phyloP scores from a whole-genome alignment of 441 rosid genomes.

The Omphalea diandra region DNA sequence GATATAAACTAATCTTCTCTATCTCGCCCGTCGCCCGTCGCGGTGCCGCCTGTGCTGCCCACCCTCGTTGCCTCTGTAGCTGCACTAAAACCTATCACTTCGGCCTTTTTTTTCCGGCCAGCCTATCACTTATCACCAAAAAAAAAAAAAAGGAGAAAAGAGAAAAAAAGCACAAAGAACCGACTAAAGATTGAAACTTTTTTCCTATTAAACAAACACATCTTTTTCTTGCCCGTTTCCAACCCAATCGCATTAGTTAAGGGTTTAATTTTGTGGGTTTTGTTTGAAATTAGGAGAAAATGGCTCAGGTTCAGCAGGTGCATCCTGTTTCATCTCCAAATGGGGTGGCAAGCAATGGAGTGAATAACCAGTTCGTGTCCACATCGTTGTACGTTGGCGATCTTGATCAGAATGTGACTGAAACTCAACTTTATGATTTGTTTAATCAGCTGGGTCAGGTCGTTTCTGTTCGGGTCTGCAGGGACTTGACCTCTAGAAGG shows the following conservation, averaged over 20 bases:
- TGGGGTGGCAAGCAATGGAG: constrained; percentile 27
- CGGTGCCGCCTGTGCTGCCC: constrained; percentile 46
- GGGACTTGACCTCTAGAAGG: constrained; percentile 65
- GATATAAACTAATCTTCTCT: constrained; percentile 10
- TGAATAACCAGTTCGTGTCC: constrained; percentile 35
- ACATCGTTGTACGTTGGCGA: constrained; percentile 90
- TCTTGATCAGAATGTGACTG: constrained; percentile 66
- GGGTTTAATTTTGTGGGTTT: background rate
- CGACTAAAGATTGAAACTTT: background rate
- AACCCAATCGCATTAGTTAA: background rate
- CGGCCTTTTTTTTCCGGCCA: constrained; percentile 16
- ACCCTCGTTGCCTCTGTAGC: background rate
- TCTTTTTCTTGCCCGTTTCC: background rate
- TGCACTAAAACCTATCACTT: background rate
- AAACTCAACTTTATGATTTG: constrained; percentile 74
- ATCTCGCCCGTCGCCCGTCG: constrained; percentile 10
- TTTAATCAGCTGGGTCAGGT: constrained; percentile 79
- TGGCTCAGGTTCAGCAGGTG: constrained; percentile 38
- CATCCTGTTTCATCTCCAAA: constrained; percentile 26
- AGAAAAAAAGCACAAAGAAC: background rate
- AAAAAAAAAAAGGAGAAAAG: background rate
- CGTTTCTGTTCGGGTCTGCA: constrained; percentile 73
- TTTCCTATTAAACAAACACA: background rate
- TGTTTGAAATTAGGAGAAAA: constrained; percentile 10
- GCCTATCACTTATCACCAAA: background rate